phyloP scores from a whole-genome alignment of 306 rosid genomes.

The Gynostemma pentaphyllum region DNA sequence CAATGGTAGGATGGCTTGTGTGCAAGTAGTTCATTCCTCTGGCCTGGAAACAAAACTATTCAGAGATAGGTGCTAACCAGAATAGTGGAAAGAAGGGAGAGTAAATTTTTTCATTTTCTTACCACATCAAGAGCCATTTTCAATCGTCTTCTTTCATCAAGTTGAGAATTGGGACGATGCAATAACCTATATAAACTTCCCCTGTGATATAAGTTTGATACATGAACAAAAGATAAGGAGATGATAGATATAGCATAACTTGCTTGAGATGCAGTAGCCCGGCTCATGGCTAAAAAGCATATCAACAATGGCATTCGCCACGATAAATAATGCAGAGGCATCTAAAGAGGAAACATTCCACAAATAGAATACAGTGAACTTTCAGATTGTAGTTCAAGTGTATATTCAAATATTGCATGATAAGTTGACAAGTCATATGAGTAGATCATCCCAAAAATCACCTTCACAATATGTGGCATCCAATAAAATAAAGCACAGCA shows the following conservation, averaged over 20 bases:
- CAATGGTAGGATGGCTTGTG: conserved; percentile 90
- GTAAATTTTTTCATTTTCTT: conserved; percentile 15
- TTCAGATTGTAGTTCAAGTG: not conserved
- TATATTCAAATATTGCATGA: not conserved
- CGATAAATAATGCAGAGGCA: not conserved
- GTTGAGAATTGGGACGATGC: conserved; percentile 83
- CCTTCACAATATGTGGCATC: not conserved
- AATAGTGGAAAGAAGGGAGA: conserved; percentile 13
- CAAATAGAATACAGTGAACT: not conserved
- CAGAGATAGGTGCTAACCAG: not conserved
- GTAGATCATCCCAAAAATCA: not conserved
- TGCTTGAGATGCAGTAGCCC: conserved; percentile 4
- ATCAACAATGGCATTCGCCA: not conserved
- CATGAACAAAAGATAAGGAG: conserved; percentile 19
- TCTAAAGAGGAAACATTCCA: not conserved
- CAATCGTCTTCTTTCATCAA: conserved; percentile 87
- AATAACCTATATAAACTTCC: conserved; percentile 85
- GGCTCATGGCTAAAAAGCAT: not conserved
- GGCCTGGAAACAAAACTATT: conserved; percentile 37
- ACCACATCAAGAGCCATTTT: conserved; percentile 99
- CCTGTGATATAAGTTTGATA: conserved; percentile 35
- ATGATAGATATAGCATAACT: conserved; percentile 11
- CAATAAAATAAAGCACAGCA: too few relatives aligned
- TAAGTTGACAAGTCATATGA: not conserved
- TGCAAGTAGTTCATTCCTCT: conserved; percentile 99